Conservation (phyloP, 768 basidiomycete genomes). For the Boletus eberwhitei region DNA sequence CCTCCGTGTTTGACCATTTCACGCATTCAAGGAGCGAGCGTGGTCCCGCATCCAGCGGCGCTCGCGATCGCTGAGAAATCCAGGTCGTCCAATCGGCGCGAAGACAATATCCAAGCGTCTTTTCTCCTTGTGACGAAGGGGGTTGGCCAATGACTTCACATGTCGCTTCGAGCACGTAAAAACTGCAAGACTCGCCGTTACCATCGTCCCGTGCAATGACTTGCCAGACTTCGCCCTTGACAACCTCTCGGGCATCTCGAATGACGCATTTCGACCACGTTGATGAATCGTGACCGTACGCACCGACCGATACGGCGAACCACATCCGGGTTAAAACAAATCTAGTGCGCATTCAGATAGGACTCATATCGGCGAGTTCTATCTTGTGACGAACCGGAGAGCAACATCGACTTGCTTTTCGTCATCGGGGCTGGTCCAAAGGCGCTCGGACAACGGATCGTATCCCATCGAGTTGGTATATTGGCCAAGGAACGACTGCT, state of each 20-base stretch:
- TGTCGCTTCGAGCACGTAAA: conserved; percentile 65
- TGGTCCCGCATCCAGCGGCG: not conserved
- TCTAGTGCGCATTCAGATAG: conserved; percentile 34
- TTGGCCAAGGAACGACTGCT: conserved; percentile 49
- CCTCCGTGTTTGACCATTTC: conserved; percentile 68
- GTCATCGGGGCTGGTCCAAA: conserved; percentile 64
- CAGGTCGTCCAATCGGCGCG: conserved; percentile 70
- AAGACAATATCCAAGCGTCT: conserved; percentile 18
- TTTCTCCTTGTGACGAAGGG: conserved; percentile 4
- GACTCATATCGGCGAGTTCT: not conserved
- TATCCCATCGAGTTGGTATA: conserved; percentile 27
- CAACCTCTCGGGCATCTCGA: conserved; percentile 48
- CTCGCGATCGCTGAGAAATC: conserved; percentile 33
- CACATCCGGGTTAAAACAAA: conserved; percentile 63
- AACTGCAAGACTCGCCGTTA: conserved; percentile 27
- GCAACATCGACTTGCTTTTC: conserved; percentile 54
- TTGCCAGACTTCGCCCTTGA: conserved; percentile 59
- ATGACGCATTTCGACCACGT: conserved; percentile 39
- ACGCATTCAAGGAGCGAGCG: conserved; percentile 35
- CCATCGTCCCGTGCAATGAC: conserved; percentile 34
- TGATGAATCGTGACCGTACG: conserved; percentile 28
- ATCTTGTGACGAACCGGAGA: conserved; percentile 43
- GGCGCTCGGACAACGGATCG: conserved; percentile 37
- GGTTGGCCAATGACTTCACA: conserved; percentile 66
- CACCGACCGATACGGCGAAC: conserved; percentile 57